These are phyloP conservation scores for Metschnikowia koreensis DNA, from an alignment of 805 yeast genomes.

Conservation along the genomic window DNA sequence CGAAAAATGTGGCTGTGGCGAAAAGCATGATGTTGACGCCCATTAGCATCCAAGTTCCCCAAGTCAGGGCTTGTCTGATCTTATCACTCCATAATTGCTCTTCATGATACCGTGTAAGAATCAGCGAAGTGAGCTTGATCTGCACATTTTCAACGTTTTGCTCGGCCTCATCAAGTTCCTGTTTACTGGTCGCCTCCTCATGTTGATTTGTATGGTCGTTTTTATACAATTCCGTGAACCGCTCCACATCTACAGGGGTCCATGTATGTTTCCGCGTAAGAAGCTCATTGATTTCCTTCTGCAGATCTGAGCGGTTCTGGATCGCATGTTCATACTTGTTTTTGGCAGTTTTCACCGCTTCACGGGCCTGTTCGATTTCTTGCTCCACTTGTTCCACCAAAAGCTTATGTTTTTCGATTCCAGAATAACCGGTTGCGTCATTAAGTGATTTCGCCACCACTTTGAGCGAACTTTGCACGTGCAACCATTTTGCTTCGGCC, in stretches of 20 bases:
- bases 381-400: slow-evolving; percentile 58
- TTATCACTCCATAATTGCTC: slow-evolving; percentile 98
- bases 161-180: slow-evolving; percentile 54
- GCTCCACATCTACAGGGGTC: slow-evolving; percentile 74
- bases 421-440: slow-evolving; percentile 87
- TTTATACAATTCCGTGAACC: slow-evolving; percentile 77
- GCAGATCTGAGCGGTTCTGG: slow-evolving; percentile 62
- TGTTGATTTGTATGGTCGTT: slow-evolving; percentile 75
- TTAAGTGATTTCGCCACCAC: slow-evolving; percentile 70
- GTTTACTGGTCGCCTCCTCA: slow-evolving; percentile 51
- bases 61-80: slow-evolving; percentile 88
- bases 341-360: slow-evolving; percentile 49
- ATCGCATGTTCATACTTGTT: slow-evolving; percentile 57
- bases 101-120: slow-evolving; percentile 87
- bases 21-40: slow-evolving; percentile 79
- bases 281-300: slow-evolving; percentile 82
- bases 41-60: slow-evolving; percentile 94
- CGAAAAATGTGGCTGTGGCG: slow-evolving; percentile 74
- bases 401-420: slow-evolving; percentile 68
- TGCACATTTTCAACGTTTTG: slow-evolving; percentile 64
- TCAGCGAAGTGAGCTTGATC: slow-evolving; percentile 66
- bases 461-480: slow-evolving; percentile 55
- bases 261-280: slow-evolving; percentile 82
- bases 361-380: slow-evolving; percentile 48
- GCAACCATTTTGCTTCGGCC: slow-evolving; percentile 49